Percentiles rank a stretch among this genome's conserved stretches.
Conservation (phyloP, 305 asterid species). For the Coffea humblotiana region DNA sequence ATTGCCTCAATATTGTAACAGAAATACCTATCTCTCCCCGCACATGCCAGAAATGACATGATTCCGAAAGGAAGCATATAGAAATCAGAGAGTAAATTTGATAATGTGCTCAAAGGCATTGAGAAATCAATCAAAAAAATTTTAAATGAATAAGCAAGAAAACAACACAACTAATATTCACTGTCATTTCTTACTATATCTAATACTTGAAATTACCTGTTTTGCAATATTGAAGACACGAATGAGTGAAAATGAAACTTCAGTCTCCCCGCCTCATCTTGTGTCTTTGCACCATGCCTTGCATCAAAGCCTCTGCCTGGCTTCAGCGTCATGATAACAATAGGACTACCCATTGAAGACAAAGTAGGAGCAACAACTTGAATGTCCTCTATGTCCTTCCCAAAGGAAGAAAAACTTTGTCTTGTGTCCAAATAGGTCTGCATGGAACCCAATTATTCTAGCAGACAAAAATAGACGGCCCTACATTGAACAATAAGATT, state of each 20-base stretch:
- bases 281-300: constrained; percentile 91
- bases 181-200: neutral
- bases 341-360: constrained; percentile 97
- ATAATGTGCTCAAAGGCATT: neutral
- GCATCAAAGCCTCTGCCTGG: constrained; percentile 87
- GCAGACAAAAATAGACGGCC: constrained; percentile 96
- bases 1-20: neutral
- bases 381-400: constrained; percentile 97
- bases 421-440: constrained; percentile 93
- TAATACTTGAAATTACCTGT: constrained; percentile 49
- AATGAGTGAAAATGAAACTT: constrained; percentile 91
- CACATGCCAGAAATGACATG: neutral
- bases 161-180: neutral
- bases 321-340: constrained; percentile 70
- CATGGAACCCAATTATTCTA: constrained; percentile 91
- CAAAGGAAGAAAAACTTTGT: constrained; percentile 90
- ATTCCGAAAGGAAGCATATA: neutral
- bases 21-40: neutral
- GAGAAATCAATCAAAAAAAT: neutral
- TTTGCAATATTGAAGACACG: constrained; percentile 86
- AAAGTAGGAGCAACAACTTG: constrained; percentile 83
- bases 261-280: constrained; percentile 81
- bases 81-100: neutral
- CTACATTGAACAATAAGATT: constrained; percentile 41
- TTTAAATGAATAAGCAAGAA: neutral